Evolutionary conservation across 129 eudicot genomes (phyloP).

Genomic region (Scalesia atractyloides): DNA sequence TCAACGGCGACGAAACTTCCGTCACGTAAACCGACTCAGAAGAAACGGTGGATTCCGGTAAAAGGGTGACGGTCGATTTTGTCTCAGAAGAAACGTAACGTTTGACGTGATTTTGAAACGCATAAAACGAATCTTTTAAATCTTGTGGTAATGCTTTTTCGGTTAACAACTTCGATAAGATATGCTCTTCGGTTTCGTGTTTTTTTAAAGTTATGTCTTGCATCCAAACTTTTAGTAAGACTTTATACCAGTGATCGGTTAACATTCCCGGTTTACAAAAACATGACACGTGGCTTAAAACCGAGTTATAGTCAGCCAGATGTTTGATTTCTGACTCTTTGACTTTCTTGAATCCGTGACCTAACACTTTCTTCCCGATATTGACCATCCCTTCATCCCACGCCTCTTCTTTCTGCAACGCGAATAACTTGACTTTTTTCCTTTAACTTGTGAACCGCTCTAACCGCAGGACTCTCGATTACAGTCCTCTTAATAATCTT

Average conservation of each 20-base stretch:
- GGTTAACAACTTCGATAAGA: conserved; percentile 60
- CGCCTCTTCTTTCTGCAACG: conserved; percentile 69
- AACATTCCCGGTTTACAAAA: conserved; percentile 88
- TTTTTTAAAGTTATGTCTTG: conserved; percentile 50
- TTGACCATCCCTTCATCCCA: conserved; percentile 73
- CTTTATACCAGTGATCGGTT: conserved; percentile 95
- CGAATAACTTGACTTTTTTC: conserved; percentile 80
- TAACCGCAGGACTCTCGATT: conserved; percentile 56
- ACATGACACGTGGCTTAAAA: conserved; percentile 59
- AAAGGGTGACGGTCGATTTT: conserved; percentile 52
- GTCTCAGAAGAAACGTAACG: conserved; percentile 71
- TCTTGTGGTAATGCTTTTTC: conserved; percentile 87
- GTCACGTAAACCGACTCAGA: conserved; percentile 35
- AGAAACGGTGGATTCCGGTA: conserved; percentile 40
- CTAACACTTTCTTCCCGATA: conserved; percentile 84
- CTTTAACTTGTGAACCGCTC: conserved; percentile 82
- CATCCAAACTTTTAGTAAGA: conserved; percentile 79
- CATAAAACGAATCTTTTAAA: conserved; percentile 66
- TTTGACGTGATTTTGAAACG: conserved; percentile 70
- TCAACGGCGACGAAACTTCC: conserved; percentile 57
- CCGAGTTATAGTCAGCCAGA: conserved; percentile 57
- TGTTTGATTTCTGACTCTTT: conserved; percentile 93
- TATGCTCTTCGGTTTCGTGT: conserved; percentile 47
- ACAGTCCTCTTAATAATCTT: conserved; percentile 47
- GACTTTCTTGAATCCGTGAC: conserved; percentile 87